Evolutionary conservation across 306 rosid genomes (phyloP).

Genomic region (Cucurbita ficifolia): DNA sequence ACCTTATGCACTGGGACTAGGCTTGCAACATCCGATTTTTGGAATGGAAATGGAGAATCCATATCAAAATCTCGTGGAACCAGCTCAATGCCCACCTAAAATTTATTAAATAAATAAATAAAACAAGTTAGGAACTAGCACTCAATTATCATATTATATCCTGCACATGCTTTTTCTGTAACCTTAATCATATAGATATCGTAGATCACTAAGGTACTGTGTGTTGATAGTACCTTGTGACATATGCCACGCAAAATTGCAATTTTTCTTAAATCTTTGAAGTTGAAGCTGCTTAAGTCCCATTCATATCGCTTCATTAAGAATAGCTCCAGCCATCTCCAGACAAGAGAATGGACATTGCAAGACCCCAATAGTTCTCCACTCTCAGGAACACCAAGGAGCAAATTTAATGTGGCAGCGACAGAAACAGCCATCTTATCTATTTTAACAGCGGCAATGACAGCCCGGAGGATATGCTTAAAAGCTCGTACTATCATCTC

Average conservation of each 20-base stretch:
- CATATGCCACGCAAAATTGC: constrained; percentile 90
- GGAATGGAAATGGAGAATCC: constrained; percentile 79
- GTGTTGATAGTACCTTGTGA: constrained; percentile 50
- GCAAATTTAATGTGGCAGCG: constrained; percentile 66
- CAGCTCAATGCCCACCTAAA: constrained; percentile 85
- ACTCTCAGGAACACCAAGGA: constrained; percentile 64
- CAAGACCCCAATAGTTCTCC: constrained; percentile 37
- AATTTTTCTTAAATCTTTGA: constrained; percentile 67
- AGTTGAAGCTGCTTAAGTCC: constrained; percentile 50
- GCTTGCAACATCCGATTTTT: constrained; percentile 66
- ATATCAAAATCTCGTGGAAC: constrained; percentile 88
- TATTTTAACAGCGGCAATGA: constrained; percentile 57
- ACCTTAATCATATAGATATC: not conserved
- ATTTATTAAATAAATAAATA: not conserved
- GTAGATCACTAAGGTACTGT: not conserved
- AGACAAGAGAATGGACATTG: constrained; percentile 47
- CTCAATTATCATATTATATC: constrained; percentile 9
- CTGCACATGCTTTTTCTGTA: not conserved
- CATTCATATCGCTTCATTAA: constrained; percentile 76
- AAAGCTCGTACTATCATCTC: constrained; percentile 97
- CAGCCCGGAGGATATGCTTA: constrained; percentile 90
- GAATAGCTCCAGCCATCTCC: constrained; percentile 83
- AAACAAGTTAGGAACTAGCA: not conserved
- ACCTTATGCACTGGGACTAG: constrained; percentile 96
- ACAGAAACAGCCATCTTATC: constrained; percentile 62